A percentile compares a stretch with the other conserved stretches of the same genome.
Evolutionary conservation across 2,329 filamentous ascomycete species (phyloP).

Genomic region (Exophiala lecanii-corni): DNA sequence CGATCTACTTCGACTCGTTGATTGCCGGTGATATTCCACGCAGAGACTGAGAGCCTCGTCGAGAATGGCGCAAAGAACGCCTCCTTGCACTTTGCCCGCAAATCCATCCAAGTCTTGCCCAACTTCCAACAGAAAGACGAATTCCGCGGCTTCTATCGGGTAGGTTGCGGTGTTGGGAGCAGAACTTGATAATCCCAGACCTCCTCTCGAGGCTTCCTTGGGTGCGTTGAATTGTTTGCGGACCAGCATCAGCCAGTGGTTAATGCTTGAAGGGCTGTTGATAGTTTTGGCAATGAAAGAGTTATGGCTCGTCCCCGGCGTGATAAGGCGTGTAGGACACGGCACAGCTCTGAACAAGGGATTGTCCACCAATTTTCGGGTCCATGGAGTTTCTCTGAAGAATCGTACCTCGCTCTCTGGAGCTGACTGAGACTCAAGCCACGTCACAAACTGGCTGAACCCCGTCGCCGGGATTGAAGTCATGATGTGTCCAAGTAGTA

Average conservation of each 20-base stretch:
- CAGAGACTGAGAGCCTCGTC: conserved; percentile 22
- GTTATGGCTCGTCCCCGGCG: background rate
- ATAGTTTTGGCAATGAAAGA: background rate
- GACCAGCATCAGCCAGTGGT: background rate
- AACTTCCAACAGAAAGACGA: background rate
- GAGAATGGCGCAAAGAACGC: conserved; percentile 22
- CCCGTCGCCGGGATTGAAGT: no score
- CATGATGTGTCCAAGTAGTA: no score
- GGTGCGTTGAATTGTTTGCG: background rate
- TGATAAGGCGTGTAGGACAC: background rate
- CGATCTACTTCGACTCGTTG: conserved; percentile 5
- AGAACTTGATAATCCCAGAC: background rate
- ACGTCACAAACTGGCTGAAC: background rate
- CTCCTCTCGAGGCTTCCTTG: background rate
- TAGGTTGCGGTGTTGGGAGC: background rate
- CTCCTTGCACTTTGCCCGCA: background rate
- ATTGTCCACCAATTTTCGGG: background rate
- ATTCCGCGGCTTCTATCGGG: background rate
- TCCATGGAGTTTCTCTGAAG: background rate
- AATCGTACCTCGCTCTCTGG: background rate
- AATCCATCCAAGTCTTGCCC: background rate
- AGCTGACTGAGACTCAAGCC: background rate
- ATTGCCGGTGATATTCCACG: conserved; percentile 10
- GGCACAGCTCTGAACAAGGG: background rate
- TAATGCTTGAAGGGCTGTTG: background rate